Evolutionary conservation across 805 yeast genomes (phyloP).

Genomic region (Saccharomycopsis guyanensis): DNA sequence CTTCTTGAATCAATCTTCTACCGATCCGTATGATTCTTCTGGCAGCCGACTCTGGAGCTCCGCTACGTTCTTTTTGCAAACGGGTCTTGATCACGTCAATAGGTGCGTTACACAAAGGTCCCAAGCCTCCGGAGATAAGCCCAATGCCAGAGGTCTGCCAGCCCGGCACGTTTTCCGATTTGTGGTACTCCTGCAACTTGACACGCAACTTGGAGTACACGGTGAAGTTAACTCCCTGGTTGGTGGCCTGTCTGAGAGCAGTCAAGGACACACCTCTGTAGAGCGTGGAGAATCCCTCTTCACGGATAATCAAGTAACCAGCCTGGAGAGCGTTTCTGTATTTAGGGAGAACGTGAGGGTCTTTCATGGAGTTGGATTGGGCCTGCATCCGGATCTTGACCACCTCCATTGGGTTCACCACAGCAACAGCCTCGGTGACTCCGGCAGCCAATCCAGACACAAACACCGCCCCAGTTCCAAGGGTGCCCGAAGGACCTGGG

Average conservation of each 20-base stretch:
- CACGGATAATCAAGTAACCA: conserved; percentile 70
- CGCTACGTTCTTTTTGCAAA: conserved; percentile 81
- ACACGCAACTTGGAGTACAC: conserved; percentile 83
- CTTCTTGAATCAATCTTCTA: conserved; percentile 72
- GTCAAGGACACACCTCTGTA: conserved; percentile 94
- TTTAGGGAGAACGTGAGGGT: conserved; percentile 58
- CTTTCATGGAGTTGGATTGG: conserved; percentile 83
- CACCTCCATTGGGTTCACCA: conserved; percentile 96
- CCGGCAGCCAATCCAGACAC: conserved; percentile 97
- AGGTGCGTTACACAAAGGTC: conserved; percentile 97
- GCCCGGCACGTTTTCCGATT: conserved; percentile 58
- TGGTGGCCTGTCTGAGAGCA: conserved; percentile 96
- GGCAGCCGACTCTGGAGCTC: conserved; percentile 55
- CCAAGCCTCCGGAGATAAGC: conserved; percentile 89
- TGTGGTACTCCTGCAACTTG: conserved; percentile 54
- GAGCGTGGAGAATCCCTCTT: conserved; percentile 83
- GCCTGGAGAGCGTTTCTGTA: conserved; percentile 93
- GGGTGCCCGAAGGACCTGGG: conserved; percentile 46
- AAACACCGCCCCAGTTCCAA: conserved; percentile 70
- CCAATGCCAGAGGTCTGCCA: conserved; percentile 95
- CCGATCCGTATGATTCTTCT: conserved; percentile 78
- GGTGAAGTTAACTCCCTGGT: conserved; percentile 97
- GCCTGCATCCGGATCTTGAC: conserved; percentile 95
- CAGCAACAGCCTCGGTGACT: conserved; percentile 87
- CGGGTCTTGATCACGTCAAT: conserved; percentile 95